These are phyloP conservation scores for Yamadazyma triangularis DNA, from an alignment of 1,139 yeast species.

Conservation along the genomic window DNA sequence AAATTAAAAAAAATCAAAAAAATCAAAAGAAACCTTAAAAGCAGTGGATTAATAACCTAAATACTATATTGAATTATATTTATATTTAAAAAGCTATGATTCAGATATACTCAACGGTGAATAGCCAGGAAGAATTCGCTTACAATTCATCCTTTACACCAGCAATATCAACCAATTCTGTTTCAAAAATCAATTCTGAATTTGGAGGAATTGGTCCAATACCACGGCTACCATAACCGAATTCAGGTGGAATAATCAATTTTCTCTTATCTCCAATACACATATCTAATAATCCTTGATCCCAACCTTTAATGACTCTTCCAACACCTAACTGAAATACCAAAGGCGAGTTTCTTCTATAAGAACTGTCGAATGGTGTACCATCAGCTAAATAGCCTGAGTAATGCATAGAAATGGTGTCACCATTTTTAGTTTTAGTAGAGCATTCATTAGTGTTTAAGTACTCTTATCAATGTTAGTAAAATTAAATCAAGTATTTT, in stretches of 20 bases:
- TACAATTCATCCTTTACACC: slow-evolving; percentile 16
- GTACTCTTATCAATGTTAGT: slow-evolving; percentile 14
- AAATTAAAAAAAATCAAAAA: slow-evolving; percentile 1
- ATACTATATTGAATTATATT: too few species aligned
- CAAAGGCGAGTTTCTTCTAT: slow-evolving; percentile 60
- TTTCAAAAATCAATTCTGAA: slow-evolving; percentile 58
- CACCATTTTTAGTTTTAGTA: slow-evolving; percentile 57
- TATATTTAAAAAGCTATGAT: too few species aligned
- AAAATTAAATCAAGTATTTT: neutral
- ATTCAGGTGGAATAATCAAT: slow-evolving; percentile 68
- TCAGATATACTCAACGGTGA: neutral
- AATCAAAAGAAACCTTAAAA: neutral
- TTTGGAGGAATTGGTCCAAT: slow-evolving; percentile 78
- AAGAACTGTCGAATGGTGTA: slow-evolving; percentile 70
- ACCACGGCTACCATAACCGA: slow-evolving; percentile 76
- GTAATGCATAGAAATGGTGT: slow-evolving; percentile 67
- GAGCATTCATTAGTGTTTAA: slow-evolving; percentile 48
- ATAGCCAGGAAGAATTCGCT: too few species aligned
- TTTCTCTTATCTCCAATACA: slow-evolving; percentile 84
- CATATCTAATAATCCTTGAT: slow-evolving; percentile 71
- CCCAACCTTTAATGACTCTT: slow-evolving; percentile 86
- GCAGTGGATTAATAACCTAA: too few species aligned
- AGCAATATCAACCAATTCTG: slow-evolving; percentile 52
- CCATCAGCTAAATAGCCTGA: slow-evolving; percentile 68
- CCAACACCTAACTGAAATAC: slow-evolving; percentile 68